Base-by-base conservation (phyloP, 129 eudicot genomes). In the Saposhnikovia divaricata region DNA sequence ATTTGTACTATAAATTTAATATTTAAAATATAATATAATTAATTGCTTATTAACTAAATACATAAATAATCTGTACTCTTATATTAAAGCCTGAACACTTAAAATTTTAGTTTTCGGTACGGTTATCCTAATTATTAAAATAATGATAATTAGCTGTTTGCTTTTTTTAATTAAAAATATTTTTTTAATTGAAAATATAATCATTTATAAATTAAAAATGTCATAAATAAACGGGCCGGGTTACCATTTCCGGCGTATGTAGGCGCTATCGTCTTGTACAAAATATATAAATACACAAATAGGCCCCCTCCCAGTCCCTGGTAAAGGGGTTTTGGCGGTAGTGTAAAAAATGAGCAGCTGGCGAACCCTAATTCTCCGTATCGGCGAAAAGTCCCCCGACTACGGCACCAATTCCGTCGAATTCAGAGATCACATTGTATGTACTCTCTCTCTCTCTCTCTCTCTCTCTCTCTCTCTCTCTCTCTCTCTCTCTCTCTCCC, bases 361-460 rank as follows among this genome's bases (percentile, higher is more conserved):
- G 99, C 82, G 90, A 83, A 82, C 74, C 69, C 80, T 95, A 80
- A 79, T 95, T 78, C 81, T 95, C 5, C 90, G 99, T 63, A 84
- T 96, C 81, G 99, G 99, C 50, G 99, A 96, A 79, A 96, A 92
- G 43, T 89, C 86, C 71, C 61, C 97, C 45, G 99, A 96, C 48
- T 96, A 92, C 39, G 98, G 94, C 65, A 90, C 28, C 28, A 57
- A 90, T 25, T 82, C 80, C 38, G 78, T 81, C 75, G 99, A 96
- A 51, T 89, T 78, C 85, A 96, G 88, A 85, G 99, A 96, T 73
- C 99, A 96, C 83, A 87, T 96, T 79, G 99, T 94, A 13, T 74
- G 91, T 86, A 8, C 27, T 78, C 34, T 23, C 66, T 8, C 66
- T 8, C 66, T 6, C 63, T 6, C 25, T 6, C 5, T 7, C 27